Percentiles rank a stretch among this genome's conserved stretches.
phyloP scores from a whole-genome alignment of 495 filamentous ascomycete species.

The Trichocladium uniseriatum region DNA sequence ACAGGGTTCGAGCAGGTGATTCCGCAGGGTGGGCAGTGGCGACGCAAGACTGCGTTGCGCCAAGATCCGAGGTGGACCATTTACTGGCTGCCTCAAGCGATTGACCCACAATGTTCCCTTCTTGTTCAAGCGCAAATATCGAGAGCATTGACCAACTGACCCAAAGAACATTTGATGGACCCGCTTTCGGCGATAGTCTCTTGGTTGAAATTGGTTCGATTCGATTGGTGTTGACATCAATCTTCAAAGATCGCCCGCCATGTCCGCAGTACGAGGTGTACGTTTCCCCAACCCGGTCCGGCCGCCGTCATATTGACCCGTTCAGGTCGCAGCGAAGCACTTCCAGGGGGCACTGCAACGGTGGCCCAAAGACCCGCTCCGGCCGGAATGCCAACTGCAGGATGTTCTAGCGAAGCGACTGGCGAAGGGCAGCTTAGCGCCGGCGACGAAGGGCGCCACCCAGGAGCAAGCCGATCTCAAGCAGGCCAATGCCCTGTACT shows the following conservation, averaged over 20 bases:
- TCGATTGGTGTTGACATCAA: no score
- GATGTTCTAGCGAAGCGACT: constrained; percentile 56
- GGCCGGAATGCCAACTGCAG: constrained; percentile 69
- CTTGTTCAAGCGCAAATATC: no score
- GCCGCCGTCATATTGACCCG: background rate
- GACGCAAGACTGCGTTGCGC: background rate
- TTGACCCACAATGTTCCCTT: no score
- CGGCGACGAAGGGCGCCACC: constrained; percentile 11
- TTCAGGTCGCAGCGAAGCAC: constrained; percentile 16
- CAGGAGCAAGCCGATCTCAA: constrained; percentile 32
- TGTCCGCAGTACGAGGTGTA: constrained; percentile 20
- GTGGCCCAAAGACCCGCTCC: constrained; percentile 72
- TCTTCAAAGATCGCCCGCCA: no score
- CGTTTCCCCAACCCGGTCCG: background rate
- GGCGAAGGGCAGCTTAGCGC: constrained; percentile 43
- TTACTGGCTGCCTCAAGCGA: no score
- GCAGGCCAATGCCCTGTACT: constrained; percentile 65
- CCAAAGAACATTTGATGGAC: no score
- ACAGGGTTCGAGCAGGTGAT: no score
- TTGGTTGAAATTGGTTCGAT: no score
- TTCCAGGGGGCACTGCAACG: constrained; percentile 57
- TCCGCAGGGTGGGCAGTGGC: no score
- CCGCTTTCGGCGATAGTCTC: no score
- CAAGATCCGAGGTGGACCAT: background rate
- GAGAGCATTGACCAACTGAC: no score